A percentile compares a stretch with the other conserved stretches of the same genome.
Evolutionary conservation across 1,284 basidiomycete genomes (phyloP).

Genomic region (Sporisorium exsertum): DNA sequence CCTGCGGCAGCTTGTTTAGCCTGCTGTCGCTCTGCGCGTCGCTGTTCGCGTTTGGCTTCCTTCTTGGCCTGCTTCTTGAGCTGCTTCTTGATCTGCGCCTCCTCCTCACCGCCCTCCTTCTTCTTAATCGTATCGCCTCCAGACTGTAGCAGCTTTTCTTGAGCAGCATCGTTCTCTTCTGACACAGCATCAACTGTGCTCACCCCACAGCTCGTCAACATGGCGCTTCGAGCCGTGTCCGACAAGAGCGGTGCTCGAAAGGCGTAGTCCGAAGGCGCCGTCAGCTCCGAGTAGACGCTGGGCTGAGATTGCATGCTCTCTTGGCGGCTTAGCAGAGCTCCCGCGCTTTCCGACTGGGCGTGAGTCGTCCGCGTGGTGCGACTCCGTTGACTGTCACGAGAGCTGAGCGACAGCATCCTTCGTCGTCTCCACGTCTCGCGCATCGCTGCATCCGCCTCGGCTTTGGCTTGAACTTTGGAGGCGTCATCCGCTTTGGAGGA

Average conservation of each 20-base stretch:
- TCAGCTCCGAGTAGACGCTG: constrained; percentile 48
- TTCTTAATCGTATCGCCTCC: neutral
- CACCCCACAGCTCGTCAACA: constrained; percentile 14
- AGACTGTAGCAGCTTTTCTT: constrained; percentile 1
- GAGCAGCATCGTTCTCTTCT: neutral
- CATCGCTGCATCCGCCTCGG: constrained; percentile 33
- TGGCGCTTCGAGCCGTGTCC: neutral
- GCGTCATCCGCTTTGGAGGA: neutral
- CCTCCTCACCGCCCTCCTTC: constrained; percentile 4
- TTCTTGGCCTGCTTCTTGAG: constrained; percentile 32
- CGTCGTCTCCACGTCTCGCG: constrained; percentile 31
- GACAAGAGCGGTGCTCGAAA: constrained; percentile 39
- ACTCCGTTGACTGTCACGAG: constrained; percentile 31
- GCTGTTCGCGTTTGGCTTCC: constrained; percentile 25
- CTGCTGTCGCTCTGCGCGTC: constrained; percentile 22
- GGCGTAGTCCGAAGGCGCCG: constrained; percentile 43
- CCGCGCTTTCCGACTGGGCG: neutral
- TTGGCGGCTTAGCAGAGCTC: constrained; percentile 10
- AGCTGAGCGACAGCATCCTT: constrained; percentile 43
- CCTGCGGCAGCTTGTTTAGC: neutral
- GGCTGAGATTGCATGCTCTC: constrained; percentile 29
- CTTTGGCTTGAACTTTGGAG: constrained; percentile 30
- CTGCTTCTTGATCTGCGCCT: constrained; percentile 18
- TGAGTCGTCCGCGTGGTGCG: constrained; percentile 9
- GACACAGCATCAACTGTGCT: constrained; percentile 12